phyloP scores from a whole-genome alignment of 2,329 filamentous ascomycete species.

The Emergomyces pasteurianus region DNA sequence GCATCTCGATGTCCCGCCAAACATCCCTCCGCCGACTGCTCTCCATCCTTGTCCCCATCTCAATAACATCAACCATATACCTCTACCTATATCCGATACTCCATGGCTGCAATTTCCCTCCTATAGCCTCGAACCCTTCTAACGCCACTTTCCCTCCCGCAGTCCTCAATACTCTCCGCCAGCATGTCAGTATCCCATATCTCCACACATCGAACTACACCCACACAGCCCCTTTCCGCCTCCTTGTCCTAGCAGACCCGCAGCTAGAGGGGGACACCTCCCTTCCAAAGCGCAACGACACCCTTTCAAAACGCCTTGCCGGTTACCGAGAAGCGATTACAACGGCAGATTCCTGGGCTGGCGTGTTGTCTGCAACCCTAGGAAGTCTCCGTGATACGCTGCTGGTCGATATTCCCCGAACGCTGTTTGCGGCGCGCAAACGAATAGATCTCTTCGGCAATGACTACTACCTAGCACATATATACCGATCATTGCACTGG shows the following conservation, averaged over 20 bases:
- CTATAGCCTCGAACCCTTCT: conserved; percentile 4
- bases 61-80: conserved; percentile 59
- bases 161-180: conserved; percentile 25
- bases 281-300: conserved; percentile 46
- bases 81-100: conserved; percentile 82
- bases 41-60: conserved; percentile 49
- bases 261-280: conserved; percentile 89
- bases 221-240: conserved; percentile 59
- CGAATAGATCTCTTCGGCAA: conserved; percentile 82
- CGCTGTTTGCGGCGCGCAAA: conserved; percentile 60
- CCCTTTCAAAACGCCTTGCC: conserved; percentile 29
- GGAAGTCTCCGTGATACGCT: conserved; percentile 29
- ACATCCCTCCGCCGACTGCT: conserved; percentile 34
- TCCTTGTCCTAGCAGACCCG: conserved; percentile 80
- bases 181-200: conserved; percentile 21
- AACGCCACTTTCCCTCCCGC: conserved; percentile 9
- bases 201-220: conserved; percentile 10
- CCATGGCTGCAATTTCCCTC: conserved; percentile 68
- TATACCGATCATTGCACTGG: conserved; percentile 74
- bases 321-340: conserved; percentile 23
- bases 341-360: conserved; percentile 6
- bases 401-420: conserved; percentile 56
- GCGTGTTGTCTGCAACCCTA: conserved; percentile 9
- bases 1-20: conserved; percentile 40
- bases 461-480: conserved; percentile 87